These are phyloP conservation scores for Nicotiana tabacum DNA, from an alignment of 257 asterid genomes.

Conservation along the genomic window DNA sequence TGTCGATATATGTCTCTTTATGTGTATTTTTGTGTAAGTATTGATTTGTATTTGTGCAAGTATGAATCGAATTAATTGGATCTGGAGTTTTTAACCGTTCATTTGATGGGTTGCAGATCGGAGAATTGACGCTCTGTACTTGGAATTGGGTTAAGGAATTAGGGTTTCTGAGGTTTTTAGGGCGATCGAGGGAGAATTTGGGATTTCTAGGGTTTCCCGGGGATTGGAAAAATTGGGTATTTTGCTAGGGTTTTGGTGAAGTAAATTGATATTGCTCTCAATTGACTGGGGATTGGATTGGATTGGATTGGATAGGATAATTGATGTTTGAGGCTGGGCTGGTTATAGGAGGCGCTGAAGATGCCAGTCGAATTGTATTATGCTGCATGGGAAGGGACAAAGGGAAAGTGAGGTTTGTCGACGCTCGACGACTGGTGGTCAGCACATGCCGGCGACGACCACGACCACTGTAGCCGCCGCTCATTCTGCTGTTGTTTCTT, in stretches of 20 bases:
- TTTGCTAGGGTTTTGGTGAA: conserved; percentile 17
- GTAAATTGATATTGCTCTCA: neutral
- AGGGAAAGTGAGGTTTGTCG: conserved; percentile 35
- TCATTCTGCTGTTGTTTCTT: conserved; percentile 22
- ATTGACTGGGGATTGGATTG: neutral
- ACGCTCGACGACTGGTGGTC: conserved; percentile 22
- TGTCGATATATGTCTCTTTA: neutral
- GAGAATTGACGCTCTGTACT: conserved; percentile 21
- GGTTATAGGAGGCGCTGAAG: conserved; percentile 16
- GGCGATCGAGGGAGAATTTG: conserved; percentile 21
- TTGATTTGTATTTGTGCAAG: neutral
- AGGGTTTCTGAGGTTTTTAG: conserved; percentile 7
- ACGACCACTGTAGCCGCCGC: conserved; percentile 24
- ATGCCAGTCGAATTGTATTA: conserved; percentile 38
- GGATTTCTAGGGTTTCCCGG: conserved; percentile 23
- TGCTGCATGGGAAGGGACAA: conserved; percentile 46
- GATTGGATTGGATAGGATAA: conserved; percentile 8
- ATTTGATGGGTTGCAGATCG: conserved; percentile 26
- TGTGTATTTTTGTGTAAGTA: neutral
- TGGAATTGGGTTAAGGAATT: conserved; percentile 5
- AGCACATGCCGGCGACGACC: conserved; percentile 41
- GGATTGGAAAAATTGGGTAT: conserved; percentile 9
- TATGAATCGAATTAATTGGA: conserved; percentile 12
- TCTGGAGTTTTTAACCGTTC: conserved; percentile 14
- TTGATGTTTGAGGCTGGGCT: conserved; percentile 12